phyloP scores from a whole-genome alignment of 306 rosid genomes.

The Cucumis hystrix region DNA sequence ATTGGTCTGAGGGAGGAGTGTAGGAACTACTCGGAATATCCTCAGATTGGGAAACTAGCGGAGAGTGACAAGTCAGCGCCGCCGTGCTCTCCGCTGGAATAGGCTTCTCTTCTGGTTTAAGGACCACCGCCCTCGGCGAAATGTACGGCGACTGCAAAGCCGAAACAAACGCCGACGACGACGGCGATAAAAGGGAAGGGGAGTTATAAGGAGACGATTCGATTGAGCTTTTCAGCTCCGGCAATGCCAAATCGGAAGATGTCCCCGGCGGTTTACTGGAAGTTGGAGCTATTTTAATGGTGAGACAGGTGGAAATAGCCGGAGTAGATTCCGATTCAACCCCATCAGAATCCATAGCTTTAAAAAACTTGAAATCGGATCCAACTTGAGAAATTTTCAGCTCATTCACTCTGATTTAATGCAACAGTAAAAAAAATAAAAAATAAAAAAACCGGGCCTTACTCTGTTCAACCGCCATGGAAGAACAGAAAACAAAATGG shows the following conservation, averaged over 20 bases:
- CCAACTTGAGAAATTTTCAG: neutral
- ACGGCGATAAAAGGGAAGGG: constrained; percentile 68
- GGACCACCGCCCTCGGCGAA: constrained; percentile 57
- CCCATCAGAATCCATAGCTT: neutral
- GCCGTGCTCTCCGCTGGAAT: neutral
- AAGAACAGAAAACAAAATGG: neutral
- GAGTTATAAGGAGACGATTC: constrained; percentile 57
- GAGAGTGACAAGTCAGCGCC: neutral
- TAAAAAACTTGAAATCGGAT: neutral
- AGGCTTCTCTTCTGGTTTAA: constrained; percentile 13
- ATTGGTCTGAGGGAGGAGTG: constrained; percentile 82
- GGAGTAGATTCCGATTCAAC: neutral
- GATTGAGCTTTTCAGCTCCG: constrained; percentile 27
- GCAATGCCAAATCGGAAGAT: constrained; percentile 20
- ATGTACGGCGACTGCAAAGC: constrained; percentile 86
- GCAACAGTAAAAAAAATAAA: constrained; percentile 10
- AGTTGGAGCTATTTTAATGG: constrained; percentile 32
- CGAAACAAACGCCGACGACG: constrained; percentile 91
- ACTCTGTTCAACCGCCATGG: neutral
- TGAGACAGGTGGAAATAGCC: constrained; percentile 23
- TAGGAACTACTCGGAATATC: constrained; percentile 81
- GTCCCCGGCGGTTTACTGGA: neutral
- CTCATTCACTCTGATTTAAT: neutral
- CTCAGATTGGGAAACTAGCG: constrained; percentile 24
- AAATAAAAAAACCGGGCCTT: neutral